Base-by-base conservation (phyloP, 2,329 filamentous ascomycete species). In the Colletotrichum filicis region DNA sequence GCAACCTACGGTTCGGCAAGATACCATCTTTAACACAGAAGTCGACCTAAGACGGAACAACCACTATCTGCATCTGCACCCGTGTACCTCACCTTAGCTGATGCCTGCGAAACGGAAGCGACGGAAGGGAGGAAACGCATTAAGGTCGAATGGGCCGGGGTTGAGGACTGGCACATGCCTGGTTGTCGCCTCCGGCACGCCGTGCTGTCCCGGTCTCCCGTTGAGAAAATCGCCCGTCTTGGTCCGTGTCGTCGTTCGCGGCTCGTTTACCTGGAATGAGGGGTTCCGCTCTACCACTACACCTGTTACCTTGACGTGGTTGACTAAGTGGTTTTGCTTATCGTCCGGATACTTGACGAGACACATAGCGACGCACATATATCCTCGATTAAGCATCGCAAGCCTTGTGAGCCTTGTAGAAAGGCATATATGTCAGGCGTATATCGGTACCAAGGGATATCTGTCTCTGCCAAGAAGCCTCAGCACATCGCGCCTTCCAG, bases 61-160 rank as follows among this genome's bases (percentile, higher is more conserved):
- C n/a, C 4, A 35, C 5, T 68, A 63, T 28, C 37, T 42, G 37
- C 32, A 35, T 12, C 37, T 42, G 37, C 5, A 16, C 14, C 37
- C 16, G 37, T 42, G 19, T 49, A 8, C 16, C 7, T 49, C 19
- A 49, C 7, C 19, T 49, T 22, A 5, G 19, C 42, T 49, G 42
- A 8, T 49, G 42, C 19, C n/a, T 49, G 42, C 61, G 52, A 66
- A 70, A 70, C 67, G 67, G 62, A 66, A 70, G 61, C 37, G 8
- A 53, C 68, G 61, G 68, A 70, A 49, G 19, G 8, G 19, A 60
- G 55, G 11, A 24, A 32, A 55, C 37, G 30, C 52, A 66, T 42
- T 22, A 66, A 66, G 62, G 42, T 70, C 55, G 26, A 26, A 28
- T 60, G 37, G 55, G 42, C 42, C 46, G 60, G 66, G 26, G 14